Conservation (phyloP, 1,139 yeast genomes). For the Hansenula anomala region DNA sequence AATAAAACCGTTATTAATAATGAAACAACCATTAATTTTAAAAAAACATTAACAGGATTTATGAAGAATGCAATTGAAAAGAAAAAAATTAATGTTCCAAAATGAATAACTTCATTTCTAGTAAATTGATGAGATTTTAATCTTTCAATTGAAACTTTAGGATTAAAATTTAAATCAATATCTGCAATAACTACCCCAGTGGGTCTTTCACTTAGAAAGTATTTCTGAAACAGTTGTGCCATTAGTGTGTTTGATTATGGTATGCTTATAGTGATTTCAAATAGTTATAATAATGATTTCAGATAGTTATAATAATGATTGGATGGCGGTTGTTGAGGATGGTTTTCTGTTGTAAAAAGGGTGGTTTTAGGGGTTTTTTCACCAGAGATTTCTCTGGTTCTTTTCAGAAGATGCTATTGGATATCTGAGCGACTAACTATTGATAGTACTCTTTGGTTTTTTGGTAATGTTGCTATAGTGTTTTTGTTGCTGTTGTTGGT, state of each 20-base stretch:
- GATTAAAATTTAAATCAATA: conserved; percentile 56
- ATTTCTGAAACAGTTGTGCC: conserved; percentile 36
- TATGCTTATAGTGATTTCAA: background rate
- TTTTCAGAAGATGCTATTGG: no score
- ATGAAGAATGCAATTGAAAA: conserved; percentile 42
- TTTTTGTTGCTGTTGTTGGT: no score
- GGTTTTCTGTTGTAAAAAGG: no score
- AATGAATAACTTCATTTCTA: conserved; percentile 44
- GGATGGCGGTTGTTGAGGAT: no score
- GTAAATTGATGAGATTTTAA: conserved; percentile 48
- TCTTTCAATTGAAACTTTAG: conserved; percentile 42
- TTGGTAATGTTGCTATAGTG: no score
- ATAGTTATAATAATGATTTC: conserved; percentile 15
- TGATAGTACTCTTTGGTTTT: no score
- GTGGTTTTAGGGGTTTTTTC: no score
- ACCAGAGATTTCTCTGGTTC: no score
- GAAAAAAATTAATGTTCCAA: conserved; percentile 42
- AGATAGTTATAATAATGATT: no score
- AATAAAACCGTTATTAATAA: conserved; percentile 34
- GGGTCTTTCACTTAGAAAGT: conserved; percentile 57
- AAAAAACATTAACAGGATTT: conserved; percentile 29
- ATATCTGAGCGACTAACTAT: no score
- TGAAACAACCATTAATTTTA: conserved; percentile 24
- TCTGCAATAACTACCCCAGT: conserved; percentile 51
- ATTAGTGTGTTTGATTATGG: no score